Evolutionary conservation across 805 yeast species (phyloP).

Genomic region (Geotrichum ghanense): DNA sequence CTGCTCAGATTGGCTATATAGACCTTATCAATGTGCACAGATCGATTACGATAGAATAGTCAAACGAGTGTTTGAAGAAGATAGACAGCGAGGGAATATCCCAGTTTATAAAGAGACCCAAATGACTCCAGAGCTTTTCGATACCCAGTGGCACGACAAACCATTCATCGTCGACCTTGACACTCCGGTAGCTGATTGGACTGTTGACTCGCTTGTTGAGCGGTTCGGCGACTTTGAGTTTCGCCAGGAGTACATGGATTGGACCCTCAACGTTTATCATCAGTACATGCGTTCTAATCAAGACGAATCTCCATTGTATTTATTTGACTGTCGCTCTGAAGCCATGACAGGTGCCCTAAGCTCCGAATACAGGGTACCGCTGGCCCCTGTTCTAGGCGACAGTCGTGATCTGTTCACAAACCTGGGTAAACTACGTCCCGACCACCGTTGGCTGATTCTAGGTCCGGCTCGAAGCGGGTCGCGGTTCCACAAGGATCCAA

Average conservation of each 20-base stretch:
- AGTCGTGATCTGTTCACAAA: conserved; percentile 46
- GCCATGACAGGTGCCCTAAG: conserved; percentile 43
- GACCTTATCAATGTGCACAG: conserved; percentile 76
- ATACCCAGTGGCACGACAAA: conserved; percentile 31
- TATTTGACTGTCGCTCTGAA: conserved; percentile 70
- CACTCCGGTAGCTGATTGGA: conserved; percentile 55
- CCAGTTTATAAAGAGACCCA: conserved; percentile 46
- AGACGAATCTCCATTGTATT: conserved; percentile 78
- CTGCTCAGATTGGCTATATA: conserved; percentile 66
- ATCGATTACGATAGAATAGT: conserved; percentile 46
- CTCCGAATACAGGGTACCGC: conserved; percentile 43
- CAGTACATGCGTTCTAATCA: conserved; percentile 48
- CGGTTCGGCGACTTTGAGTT: conserved; percentile 53
- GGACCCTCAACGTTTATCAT: conserved; percentile 55
- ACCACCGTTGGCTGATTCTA: conserved; percentile 82
- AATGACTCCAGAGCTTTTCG: conserved; percentile 37
- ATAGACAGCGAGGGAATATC: conserved; percentile 23
- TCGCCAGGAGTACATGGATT: conserved; percentile 76
- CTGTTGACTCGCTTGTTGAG: conserved; percentile 33
- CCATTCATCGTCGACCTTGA: conserved; percentile 53
- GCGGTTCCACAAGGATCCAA: conserved; percentile 89
- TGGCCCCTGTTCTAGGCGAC: conserved; percentile 31
- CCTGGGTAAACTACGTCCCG: conserved; percentile 54
- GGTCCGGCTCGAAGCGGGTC: conserved; percentile 81
- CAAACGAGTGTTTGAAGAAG: conserved; percentile 34